Conservation (phyloP, 1,284 basidiomycete genomes). For the Hypsizygus ulmarius region DNA sequence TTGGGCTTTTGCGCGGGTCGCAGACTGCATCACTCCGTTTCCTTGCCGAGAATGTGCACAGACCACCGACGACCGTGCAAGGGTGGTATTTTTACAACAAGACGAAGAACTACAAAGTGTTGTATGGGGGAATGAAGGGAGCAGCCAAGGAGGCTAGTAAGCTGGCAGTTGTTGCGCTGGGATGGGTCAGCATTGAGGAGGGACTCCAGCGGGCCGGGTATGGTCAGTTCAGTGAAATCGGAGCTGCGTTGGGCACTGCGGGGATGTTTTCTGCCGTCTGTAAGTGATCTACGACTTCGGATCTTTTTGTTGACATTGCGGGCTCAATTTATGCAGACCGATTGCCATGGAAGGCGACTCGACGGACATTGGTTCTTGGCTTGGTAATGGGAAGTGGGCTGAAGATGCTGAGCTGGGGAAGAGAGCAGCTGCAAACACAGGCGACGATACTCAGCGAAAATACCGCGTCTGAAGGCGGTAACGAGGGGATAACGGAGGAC, state of each 20-base stretch:
- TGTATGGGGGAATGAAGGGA: conserved; percentile 69
- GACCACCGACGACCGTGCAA: conserved; percentile 74
- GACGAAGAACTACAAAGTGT: conserved; percentile 85
- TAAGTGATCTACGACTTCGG: conserved; percentile 41
- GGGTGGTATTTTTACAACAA: conserved; percentile 94
- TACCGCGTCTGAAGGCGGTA: conserved; percentile 1
- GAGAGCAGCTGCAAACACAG: conserved; percentile 23
- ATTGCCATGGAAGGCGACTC: conserved; percentile 49
- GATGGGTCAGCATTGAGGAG: conserved; percentile 72
- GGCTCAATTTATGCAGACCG: conserved; percentile 45
- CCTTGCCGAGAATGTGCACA: conserved; percentile 68
- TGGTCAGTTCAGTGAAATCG: conserved; percentile 52
- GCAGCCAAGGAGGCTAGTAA: conserved; percentile 57
- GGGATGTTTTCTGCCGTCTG: conserved; percentile 58
- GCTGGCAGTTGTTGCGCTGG: conserved; percentile 53
- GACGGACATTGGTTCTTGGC: conserved; percentile 52
- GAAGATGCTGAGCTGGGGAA: conserved; percentile 47
- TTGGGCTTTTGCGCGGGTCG: conserved; percentile 71
- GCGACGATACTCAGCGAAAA: conserved; percentile 32
- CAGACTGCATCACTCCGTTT: conserved; percentile 56
- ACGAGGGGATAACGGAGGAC: conserved; percentile 1
- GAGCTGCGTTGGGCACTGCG: conserved; percentile 64
- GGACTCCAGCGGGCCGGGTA: conserved; percentile 50
- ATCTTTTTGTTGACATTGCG: conserved; percentile 5
- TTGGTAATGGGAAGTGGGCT: conserved; percentile 51